Base-by-base conservation (phyloP, 306 rosid genomes). In the Canavalia ensiformis region DNA sequence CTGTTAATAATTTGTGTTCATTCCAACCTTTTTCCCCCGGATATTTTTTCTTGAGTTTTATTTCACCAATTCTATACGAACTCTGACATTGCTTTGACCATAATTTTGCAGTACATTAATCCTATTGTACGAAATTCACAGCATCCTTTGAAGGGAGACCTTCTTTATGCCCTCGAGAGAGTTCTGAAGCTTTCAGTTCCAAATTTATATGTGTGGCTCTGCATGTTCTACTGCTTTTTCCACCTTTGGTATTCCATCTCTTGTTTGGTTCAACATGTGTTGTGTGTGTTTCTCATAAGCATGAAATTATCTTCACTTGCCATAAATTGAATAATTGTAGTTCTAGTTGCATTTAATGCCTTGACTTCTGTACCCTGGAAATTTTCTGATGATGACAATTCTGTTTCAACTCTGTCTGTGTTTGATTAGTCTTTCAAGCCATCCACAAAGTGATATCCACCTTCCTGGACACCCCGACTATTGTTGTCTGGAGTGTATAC, bases 191-290 rank as follows among this genome's bases (percentile, higher is more conserved):
- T 96, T 72, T 96, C 99, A 41, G 94, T 96, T 86, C 99, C 99
- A 78, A 90, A 92, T 78, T 85, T 96, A 92, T 96, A 96, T 39
- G 97, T 96, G 84, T 96, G 99, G 99, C 95, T 96, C 86, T 96
- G 99, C 97, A 92, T 92, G 97, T 96, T 96, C 91, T 96, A 96
- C 86, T 92, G 99, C 85, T 83, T 96, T 86, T 96, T 93, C 75
- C 99, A 96, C 91, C 96, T 96, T 64, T 96, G 99, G 99, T 87
- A 65, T 76, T 44, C 28, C 59, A 37, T 79, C 72, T 54, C 68
- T 72, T 55, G 68, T 72, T 82, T 78, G 13, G 35, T 58, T 29
- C 68, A 68, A 57, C 49, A 50, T 45, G 25, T 62, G 39, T 59
- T 78, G 64, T 54, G 33, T 41, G 29, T 56, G 55, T 78, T 67